Conservation (phyloP, 2,329 filamentous ascomycete species). For the Aspergillus tanneri region DNA sequence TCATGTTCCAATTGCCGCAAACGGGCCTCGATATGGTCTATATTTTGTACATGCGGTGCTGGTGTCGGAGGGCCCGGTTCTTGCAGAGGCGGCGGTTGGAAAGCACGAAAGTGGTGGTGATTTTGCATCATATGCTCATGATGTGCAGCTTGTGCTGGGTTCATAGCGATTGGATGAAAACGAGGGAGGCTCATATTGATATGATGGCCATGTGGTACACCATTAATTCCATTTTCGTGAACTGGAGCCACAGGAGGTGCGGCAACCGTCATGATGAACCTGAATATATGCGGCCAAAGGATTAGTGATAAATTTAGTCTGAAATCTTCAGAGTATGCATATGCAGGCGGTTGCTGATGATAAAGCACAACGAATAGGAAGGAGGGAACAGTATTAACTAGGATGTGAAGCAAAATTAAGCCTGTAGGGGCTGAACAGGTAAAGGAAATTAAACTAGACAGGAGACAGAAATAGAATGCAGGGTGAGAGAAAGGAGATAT, state of each 20-base stretch:
- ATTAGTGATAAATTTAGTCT: conserved; percentile 13
- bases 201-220: conserved; percentile 21
- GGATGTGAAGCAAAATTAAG: neutral
- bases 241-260: conserved; percentile 37
- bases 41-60: conserved; percentile 25
- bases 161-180: conserved; percentile 44
- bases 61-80: conserved; percentile 27
- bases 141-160: conserved; percentile 35
- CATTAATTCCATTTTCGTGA: conserved; percentile 35
- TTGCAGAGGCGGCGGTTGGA: conserved; percentile 31
- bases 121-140: conserved; percentile 35
- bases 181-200: conserved; percentile 36
- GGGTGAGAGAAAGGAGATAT: conserved; percentile 9
- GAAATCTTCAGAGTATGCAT: conserved; percentile 5
- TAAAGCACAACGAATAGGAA: conserved; percentile 1
- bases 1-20: conserved; percentile 42
- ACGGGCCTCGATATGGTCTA: conserved; percentile 42
- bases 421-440: neutral
- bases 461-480: conserved; percentile 1
- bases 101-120: conserved; percentile 35
- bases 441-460: conserved; percentile 4
- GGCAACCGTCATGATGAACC: conserved; percentile 35
- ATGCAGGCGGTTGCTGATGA: conserved; percentile 4
- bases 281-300: conserved; percentile 9
- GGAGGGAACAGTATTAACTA: conserved; percentile 1